These are phyloP conservation scores for Pseudocercospora vitis DNA, from an alignment of 2,329 filamentous ascomycete species.

Conservation along the genomic window DNA sequence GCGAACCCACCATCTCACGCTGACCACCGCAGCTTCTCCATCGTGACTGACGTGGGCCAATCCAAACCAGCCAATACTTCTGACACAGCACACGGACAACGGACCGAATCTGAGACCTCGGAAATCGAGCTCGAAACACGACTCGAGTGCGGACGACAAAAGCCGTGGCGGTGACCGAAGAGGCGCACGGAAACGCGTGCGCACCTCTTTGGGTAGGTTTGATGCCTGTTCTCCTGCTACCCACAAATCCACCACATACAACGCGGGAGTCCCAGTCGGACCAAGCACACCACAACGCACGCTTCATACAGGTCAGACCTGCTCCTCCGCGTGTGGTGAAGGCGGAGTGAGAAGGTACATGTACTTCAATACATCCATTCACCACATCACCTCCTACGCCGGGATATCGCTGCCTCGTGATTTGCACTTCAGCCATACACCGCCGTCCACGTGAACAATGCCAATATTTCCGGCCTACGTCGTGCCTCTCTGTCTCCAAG, in stretches of 20 bases:
- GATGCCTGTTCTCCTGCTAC: background rate
- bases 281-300: too few species aligned
- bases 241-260: too few species aligned
- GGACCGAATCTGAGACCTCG: background rate
- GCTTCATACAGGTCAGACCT: too few species aligned
- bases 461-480: background rate
- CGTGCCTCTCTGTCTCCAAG: background rate
- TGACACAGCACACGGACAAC: background rate
- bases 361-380: background rate
- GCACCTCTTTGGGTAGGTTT: background rate
- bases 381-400: background rate
- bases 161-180: background rate
- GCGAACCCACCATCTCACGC: too few species aligned
- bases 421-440: background rate
- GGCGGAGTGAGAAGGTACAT: too few species aligned
- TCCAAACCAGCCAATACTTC: background rate
- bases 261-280: too few species aligned
- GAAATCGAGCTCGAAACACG: background rate
- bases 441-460: background rate
- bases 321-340: background rate
- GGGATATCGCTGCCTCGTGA: background rate
- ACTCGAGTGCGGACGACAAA: too few species aligned
- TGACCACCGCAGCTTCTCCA: too few species aligned
- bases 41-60: too few species aligned
- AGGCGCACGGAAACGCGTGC: constrained; percentile 1